phyloP scores from a whole-genome alignment of 169 alveolate species.

The Babesia divergens region DNA sequence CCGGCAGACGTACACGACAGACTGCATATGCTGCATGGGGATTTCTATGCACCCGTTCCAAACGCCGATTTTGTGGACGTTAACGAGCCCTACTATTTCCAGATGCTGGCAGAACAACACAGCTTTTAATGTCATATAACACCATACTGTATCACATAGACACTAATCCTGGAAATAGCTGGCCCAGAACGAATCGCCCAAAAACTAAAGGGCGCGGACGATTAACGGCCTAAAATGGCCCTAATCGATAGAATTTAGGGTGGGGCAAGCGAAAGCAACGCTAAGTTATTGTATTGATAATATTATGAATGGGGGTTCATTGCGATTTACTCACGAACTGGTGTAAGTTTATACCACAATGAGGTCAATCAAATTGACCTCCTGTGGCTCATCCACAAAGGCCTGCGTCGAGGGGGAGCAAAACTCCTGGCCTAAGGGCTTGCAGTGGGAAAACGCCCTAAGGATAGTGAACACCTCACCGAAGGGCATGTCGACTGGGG shows the following conservation, averaged over 20 bases:
- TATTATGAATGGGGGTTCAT: no score
- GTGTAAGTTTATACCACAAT: neutral
- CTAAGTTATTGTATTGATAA: no score
- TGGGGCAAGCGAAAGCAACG: no score
- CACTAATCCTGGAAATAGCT: no score
- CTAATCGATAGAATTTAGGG: no score
- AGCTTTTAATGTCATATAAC: neutral
- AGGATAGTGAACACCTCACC: constrained; percentile 68
- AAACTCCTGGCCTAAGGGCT: constrained; percentile 46
- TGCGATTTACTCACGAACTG: neutral
- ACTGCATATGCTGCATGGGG: constrained; percentile 7
- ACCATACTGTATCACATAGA: no score
- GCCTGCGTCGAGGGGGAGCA: neutral
- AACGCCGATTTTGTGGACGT: constrained; percentile 12
- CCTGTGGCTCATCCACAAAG: neutral
- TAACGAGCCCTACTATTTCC: constrained; percentile 25
- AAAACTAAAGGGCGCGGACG: no score
- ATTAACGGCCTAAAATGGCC: no score
- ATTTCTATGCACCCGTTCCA: constrained; percentile 21
- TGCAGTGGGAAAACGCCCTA: constrained; percentile 63
- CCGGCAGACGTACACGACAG: constrained; percentile 30
- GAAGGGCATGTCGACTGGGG: constrained; percentile 75
- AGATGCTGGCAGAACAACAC: constrained; percentile 11
- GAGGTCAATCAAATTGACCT: neutral
- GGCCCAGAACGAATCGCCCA: no score